A percentile compares a stretch with the other conserved stretches of the same genome.
phyloP scores from a whole-genome alignment of 2,329 filamentous ascomycete species.

The Aureobasidium lini region DNA sequence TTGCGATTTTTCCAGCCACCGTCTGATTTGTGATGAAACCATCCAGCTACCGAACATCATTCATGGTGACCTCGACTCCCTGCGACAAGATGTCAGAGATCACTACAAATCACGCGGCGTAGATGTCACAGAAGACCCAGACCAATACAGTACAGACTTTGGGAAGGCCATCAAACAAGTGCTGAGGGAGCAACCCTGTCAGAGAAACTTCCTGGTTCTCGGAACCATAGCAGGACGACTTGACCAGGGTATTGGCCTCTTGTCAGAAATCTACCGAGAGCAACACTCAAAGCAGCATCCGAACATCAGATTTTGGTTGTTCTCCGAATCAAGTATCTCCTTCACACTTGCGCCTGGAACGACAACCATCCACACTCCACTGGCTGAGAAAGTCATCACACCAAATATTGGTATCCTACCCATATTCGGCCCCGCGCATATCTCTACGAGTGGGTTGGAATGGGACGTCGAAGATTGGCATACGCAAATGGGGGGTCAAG shows the following conservation, averaged over 20 bases:
- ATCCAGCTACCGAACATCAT: slow-evolving; percentile 49
- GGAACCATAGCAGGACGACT: slow-evolving; percentile 84
- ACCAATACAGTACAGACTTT: slow-evolving; percentile 88
- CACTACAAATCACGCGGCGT: slow-evolving; percentile 59
- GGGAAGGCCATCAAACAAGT: slow-evolving; percentile 64
- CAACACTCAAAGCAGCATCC: slow-evolving; percentile 32
- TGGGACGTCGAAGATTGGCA: slow-evolving; percentile 86
- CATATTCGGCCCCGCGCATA: slow-evolving; percentile 66
- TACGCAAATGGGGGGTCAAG: slow-evolving; percentile 45
- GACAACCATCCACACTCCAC: slow-evolving; percentile 60
- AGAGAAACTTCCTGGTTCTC: slow-evolving; percentile 58
- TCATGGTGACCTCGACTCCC: slow-evolving; percentile 85
- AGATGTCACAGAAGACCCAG: slow-evolving; percentile 59
- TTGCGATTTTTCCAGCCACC: neutral
- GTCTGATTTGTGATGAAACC: slow-evolving; percentile 20
- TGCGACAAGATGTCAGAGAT: slow-evolving; percentile 53
- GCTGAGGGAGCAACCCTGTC: slow-evolving; percentile 33
- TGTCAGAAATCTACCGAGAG: slow-evolving; percentile 70
- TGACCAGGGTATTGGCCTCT: slow-evolving; percentile 82
- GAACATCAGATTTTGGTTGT: slow-evolving; percentile 57
- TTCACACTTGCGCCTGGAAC: slow-evolving; percentile 66
- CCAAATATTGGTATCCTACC: slow-evolving; percentile 84
- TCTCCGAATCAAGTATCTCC: slow-evolving; percentile 73
- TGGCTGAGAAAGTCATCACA: slow-evolving; percentile 49
- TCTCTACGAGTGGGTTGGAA: slow-evolving; percentile 72